phyloP scores from a whole-genome alignment of 148 eudicot genomes.

The Cornus suecica region DNA sequence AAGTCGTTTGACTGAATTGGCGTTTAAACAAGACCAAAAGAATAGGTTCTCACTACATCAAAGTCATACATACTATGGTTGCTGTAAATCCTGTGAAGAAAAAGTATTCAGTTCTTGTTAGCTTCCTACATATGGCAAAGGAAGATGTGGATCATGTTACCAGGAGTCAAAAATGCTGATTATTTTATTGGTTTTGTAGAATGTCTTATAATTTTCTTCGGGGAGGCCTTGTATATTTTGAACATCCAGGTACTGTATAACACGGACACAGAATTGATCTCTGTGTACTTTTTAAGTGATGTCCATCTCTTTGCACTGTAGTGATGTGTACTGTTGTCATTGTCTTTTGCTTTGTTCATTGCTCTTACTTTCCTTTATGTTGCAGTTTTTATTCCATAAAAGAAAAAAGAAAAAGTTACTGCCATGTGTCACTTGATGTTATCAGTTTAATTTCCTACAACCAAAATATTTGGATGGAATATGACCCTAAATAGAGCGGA shows the following conservation, averaged over 20 bases:
- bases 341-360: neutral
- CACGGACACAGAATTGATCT: neutral
- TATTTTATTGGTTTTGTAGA: neutral
- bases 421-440: neutral
- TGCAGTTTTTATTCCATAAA: too few relatives aligned
- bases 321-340: too few relatives aligned
- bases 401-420: too few relatives aligned
- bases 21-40: too few relatives aligned
- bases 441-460: neutral
- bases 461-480: neutral
- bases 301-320: neutral
- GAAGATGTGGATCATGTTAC: neutral
- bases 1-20: too few relatives aligned
- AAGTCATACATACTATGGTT: too few relatives aligned
- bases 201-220: neutral
- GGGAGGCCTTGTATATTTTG: neutral
- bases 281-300: neutral
- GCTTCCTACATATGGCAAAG: neutral
- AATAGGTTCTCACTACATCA: neutral
- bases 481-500: too few relatives aligned
- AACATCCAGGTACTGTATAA: neutral
- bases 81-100: neutral
- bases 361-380: too few relatives aligned
- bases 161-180: neutral
- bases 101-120: neutral